Conservation (phyloP, 1,139 yeast species). For the Meyerozyma sp. region DNA sequence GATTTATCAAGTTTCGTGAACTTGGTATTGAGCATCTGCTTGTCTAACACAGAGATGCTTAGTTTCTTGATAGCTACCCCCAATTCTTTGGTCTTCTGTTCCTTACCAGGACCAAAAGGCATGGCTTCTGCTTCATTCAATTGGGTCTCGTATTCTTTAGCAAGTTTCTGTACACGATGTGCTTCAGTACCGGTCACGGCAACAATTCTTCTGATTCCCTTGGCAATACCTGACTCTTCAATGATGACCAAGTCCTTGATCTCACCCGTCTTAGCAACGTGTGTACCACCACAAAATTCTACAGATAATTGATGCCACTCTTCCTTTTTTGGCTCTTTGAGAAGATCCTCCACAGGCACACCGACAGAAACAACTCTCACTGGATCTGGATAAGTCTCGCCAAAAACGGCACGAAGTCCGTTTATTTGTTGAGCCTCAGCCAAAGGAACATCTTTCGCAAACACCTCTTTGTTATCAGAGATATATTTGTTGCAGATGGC, state of each 20-base stretch:
- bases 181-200: conserved; percentile 95
- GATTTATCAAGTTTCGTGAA: conserved; percentile 79
- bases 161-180: conserved; percentile 79
- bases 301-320: conserved; percentile 78
- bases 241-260: conserved; percentile 83
- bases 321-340: conserved; percentile 60
- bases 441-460: conserved; percentile 76
- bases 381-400: conserved; percentile 98
- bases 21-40: conserved; percentile 67
- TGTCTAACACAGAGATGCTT: conserved; percentile 74
- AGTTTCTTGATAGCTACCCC: conserved; percentile 83
- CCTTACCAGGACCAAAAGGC: conserved; percentile 67
- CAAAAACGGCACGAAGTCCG: conserved; percentile 96
- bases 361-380: conserved; percentile 98
- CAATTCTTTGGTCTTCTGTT: conserved; percentile 71
- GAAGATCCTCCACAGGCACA: conserved; percentile 74
- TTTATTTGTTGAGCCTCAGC: conserved; percentile 64
- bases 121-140: conserved; percentile 54
- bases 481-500: conserved; percentile 66
- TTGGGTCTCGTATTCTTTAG: conserved; percentile 60
- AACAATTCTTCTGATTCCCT: conserved; percentile 96
- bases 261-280: conserved; percentile 86
- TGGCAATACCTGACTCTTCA: conserved; percentile 97
- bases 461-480: conserved; percentile 65
- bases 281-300: conserved; percentile 99